Evolutionary conservation across 2,329 filamentous ascomycete species (phyloP), one percentile per base, ranked within the genome.

Genomic region (Penicillium brevicompactum): DNA sequence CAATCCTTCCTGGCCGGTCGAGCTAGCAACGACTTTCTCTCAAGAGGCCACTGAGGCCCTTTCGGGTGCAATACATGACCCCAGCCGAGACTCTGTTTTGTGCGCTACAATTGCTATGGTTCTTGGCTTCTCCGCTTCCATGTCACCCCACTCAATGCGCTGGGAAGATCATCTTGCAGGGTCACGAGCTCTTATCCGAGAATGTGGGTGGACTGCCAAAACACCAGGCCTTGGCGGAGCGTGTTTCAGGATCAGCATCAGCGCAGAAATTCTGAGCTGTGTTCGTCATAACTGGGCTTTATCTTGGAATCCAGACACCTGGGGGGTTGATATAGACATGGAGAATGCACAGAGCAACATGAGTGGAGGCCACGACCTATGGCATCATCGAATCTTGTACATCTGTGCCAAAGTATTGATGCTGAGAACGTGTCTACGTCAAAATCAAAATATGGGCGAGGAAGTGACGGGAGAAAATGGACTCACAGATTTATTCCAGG

Each of bases 171-270:
- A 96, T 67, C 92, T 93, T 62, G 88, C 89, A 0, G 91, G 91
- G 5, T 91, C 91, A 9, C 84, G 91, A 50, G 91, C 91, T 1
- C 78, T 96, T 47, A 92, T 97, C 66, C 90, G 91, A 58, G 91
- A 96, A 69, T 96, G 92, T 66, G 86, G 87, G 4, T 97, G 93
- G 93, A 88, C 91, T 65, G 91, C 91, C 0, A 85, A 81, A 58
- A 89, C 89, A 34, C 83, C 82, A 1, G 92, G 92, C 0, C 85
- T 96, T 18, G 92, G 91, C 1, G 85, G 87, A 0, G 91, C 92
- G 1, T 97, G 92, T 72, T 97, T 97, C 75, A 97, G 93, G 92
- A 80, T 97, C 37, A 96, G 95, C 65, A 87, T 96, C 14, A 89
- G 88, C 14, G 89, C 96, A 82, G 93, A 97, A 70, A 80, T 97